Base-by-base conservation (phyloP, 768 basidiomycete species). In the Phylloporus sp. region DNA sequence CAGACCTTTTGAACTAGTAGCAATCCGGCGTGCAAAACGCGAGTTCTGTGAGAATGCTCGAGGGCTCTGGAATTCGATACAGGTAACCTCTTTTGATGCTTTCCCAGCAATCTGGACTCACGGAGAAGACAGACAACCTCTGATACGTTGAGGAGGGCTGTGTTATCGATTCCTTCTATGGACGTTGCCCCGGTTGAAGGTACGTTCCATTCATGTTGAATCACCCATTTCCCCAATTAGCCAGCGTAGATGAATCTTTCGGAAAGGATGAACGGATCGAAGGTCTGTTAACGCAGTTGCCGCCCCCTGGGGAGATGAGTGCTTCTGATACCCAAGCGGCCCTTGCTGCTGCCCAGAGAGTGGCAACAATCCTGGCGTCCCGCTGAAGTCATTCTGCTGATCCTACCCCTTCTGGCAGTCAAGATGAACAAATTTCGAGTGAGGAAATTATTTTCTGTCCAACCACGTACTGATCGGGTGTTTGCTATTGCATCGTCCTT, bases 61-160 rank as follows among this genome's bases (percentile, higher is more conserved):
- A 20, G n/a, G 10, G n/a, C 43, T 44, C 12, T 44, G 28, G 43
- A 10, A 20, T 20, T 31, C 28, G n/a, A 31, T 20, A 31, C 28
- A 6, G 43, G 43, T 44, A 31, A 27, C 39, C 18, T 29, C 10
- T 31, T 42, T 44, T 27, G 26, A 22, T 20, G 8, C 43, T 0
- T 31, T 2, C 1, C 16, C 20, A 13, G 15, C 18, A 22, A n/a
- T n/a, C n/a, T 44, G 5, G 18, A 31, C 43, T 44, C 18, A 44
- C 31, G 8, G 28, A 44, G 2, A 20, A 48, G 2, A 2, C 8
- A 47, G 46, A 27, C 49, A 6, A 57, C 49, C 7, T 57, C 55
- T n/a, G 46, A 52, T 3, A 31, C 8, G 8, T 36, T 52, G 24
- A 52, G 39, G 22, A 57, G 49, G 20, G 7, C n/a, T 0, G 0